Base-by-base conservation (phyloP, 306 rosid species). In the Vicia sativa region DNA sequence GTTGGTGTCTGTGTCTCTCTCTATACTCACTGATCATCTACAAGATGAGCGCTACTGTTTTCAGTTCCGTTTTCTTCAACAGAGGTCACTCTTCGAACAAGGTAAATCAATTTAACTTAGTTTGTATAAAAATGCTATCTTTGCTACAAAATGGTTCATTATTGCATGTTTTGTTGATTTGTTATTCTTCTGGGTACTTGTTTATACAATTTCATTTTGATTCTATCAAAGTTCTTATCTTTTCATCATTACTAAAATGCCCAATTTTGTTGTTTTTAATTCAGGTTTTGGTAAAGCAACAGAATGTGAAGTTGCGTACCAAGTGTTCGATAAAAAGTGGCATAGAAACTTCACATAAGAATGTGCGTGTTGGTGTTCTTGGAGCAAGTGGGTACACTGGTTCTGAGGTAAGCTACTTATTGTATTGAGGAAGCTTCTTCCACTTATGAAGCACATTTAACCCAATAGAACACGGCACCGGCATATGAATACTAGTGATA, bases 351-450 rank as follows among this genome's bases (percentile, higher is more conserved):
- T 65, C 89, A 28, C 80, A 81, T 19, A 87, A 84, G 55, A 69
- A 80, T 26, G 84, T 87, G 79, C 85, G 95, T 25, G 82, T 92
- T 80, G 98, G 93, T 65, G 91, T 92, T 83, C 96, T 92, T 79
- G 96, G 98, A 73, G 98, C 98, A 35, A 90, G 98, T 87, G 98
- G 98, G 69, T 92, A 92, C 82, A 92, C 98, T 55, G 96, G 96
- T 75, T 81, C 96, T 68, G 98, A 92, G 96, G 98, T 92, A 77
- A 74, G 46, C 16, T 79, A 11, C 57, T 4, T 53, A 23, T 54
- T 45, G n/a, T 59, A 28, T 38, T 52, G 2, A 50, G 56, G 53
- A 6, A 6, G 28, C 28, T 25, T 25, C 28, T 3, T 25, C 28
- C 4, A 3, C 28, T 3, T 25, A 25, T 25, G 28, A 25, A 1